These are phyloP conservation scores for Urtica urens DNA, from an alignment of 306 rosid genomes.

Conservation along the genomic window DNA sequence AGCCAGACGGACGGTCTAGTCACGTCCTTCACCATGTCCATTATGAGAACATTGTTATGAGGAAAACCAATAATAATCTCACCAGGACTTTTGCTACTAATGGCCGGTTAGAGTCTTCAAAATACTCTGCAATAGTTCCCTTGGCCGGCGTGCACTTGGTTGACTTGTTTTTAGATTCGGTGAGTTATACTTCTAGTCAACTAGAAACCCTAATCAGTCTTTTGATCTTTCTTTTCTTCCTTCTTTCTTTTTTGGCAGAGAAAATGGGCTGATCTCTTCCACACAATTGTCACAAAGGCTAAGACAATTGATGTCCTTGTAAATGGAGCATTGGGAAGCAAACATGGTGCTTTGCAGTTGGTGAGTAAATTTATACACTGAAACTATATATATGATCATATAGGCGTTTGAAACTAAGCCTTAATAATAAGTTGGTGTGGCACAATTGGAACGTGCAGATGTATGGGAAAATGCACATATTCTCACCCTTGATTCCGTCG, in stretches of 20 bases:
- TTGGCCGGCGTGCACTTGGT: conserved; percentile 33
- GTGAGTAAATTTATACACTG: conserved; percentile 16
- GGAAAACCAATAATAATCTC: conserved; percentile 9
- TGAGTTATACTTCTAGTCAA: conserved; percentile 1
- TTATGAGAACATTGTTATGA: conserved; percentile 27
- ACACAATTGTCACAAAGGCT: conserved; percentile 46
- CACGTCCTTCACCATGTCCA: conserved; percentile 28
- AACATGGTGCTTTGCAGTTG: conserved; percentile 41
- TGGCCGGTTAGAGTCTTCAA: conserved; percentile 41
- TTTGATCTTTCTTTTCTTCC: neutral
- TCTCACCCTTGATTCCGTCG: conserved; percentile 47
- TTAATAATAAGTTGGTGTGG: too few relatives aligned
- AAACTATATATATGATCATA: neutral
- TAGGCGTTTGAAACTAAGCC: neutral
- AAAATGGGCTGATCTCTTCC: conserved; percentile 50
- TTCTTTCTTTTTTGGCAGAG: conserved; percentile 21
- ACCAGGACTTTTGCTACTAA: conserved; percentile 9
- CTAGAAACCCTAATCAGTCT: neutral
- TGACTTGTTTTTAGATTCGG: conserved; percentile 45
- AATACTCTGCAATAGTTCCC: conserved; percentile 36
- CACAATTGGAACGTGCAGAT: conserved; percentile 39
- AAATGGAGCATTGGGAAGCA: conserved; percentile 26
- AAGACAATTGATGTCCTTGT: conserved; percentile 37
- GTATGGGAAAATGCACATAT: conserved; percentile 56
- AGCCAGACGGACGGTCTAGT: conserved; percentile 17